Conservation (phyloP, 2,329 filamentous ascomycete species). For the Paraphoma sp. region DNA sequence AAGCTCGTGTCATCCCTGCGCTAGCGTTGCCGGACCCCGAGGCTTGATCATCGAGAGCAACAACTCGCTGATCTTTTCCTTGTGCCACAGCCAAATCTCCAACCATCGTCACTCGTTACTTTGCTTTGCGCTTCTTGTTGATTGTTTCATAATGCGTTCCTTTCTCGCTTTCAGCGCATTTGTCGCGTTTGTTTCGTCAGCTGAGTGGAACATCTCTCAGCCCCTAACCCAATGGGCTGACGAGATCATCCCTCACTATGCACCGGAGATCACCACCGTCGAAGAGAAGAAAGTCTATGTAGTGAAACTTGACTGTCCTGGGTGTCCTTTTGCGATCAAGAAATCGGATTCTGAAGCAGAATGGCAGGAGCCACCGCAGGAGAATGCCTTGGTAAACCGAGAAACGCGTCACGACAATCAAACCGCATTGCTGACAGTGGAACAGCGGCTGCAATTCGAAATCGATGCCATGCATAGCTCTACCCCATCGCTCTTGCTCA, state of each 20-base stretch:
- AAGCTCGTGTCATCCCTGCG: conserved; percentile 14
- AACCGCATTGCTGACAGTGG: conserved; percentile 1
- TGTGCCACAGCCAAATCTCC: conserved; percentile 4
- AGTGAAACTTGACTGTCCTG: conserved; percentile 37
- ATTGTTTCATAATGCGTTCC: conserved; percentile 19
- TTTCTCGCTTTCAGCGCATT: conserved; percentile 12
- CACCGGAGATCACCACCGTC: conserved; percentile 23
- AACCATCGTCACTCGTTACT: conserved; percentile 7
- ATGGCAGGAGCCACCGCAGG: conserved; percentile 26
- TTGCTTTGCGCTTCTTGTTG: background rate
- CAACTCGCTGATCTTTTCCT: conserved; percentile 5
- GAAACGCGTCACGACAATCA: background rate
- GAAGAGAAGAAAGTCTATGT: conserved; percentile 30
- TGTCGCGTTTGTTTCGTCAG: conserved; percentile 11
- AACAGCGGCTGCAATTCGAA: conserved; percentile 32
- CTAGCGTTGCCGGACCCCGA: conserved; percentile 19
- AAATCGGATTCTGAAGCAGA: conserved; percentile 2
- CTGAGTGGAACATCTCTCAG: conserved; percentile 1
- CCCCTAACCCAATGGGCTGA: background rate
- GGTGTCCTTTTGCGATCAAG: conserved; percentile 31
- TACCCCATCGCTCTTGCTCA: conserved; percentile 22
- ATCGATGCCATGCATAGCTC: conserved; percentile 18
- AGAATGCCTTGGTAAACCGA: conserved; percentile 28
- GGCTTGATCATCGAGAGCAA: background rate
- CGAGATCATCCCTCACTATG: conserved; percentile 1